These are phyloP conservation scores for Sugiyamaella valdiviana DNA, from an alignment of 805 yeast genomes.

Conservation along the genomic window DNA sequence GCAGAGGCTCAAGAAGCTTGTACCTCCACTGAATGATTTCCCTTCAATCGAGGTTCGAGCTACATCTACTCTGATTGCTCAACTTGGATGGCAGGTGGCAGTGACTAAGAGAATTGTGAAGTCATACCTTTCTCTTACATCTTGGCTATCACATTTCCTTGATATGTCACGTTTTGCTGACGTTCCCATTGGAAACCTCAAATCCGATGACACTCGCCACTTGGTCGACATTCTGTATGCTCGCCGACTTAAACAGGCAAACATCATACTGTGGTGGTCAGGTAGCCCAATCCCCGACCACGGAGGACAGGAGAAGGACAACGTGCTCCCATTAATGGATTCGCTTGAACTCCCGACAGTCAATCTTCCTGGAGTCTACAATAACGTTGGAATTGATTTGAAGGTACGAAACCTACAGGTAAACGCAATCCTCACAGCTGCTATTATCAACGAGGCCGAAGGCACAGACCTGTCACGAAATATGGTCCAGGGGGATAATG, in stretches of 20 bases:
- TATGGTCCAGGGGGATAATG: conserved; percentile 30
- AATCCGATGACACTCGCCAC: conserved; percentile 67
- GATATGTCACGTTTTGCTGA: conserved; percentile 64
- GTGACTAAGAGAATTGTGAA: conserved; percentile 59
- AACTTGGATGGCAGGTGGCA: conserved; percentile 74
- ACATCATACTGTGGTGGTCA: conserved; percentile 92
- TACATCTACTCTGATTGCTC: conserved; percentile 43
- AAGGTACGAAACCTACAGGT: conserved; percentile 73
- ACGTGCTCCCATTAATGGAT: conserved; percentile 42
- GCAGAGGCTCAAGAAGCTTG: conserved; percentile 40
- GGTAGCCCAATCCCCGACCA: conserved; percentile 70
- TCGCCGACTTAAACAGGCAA: conserved; percentile 56
- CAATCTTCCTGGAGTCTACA: conserved; percentile 73
- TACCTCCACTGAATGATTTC: conserved; percentile 47
- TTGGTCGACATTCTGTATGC: conserved; percentile 85
- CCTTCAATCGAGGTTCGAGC: conserved; percentile 58
- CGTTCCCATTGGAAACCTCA: conserved; percentile 81
- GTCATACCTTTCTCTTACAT: conserved; percentile 65
- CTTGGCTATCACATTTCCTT: conserved; percentile 63
- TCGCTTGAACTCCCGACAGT: conserved; percentile 64
- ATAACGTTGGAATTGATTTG: conserved; percentile 71
- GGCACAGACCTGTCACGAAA: conserved; percentile 67
- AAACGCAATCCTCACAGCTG: conserved; percentile 79
- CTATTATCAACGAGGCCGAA: conserved; percentile 80
- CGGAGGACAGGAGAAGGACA: conserved; percentile 73